phyloP scores from a whole-genome alignment of 495 filamentous ascomycete genomes.

The Tuber aestivum region DNA sequence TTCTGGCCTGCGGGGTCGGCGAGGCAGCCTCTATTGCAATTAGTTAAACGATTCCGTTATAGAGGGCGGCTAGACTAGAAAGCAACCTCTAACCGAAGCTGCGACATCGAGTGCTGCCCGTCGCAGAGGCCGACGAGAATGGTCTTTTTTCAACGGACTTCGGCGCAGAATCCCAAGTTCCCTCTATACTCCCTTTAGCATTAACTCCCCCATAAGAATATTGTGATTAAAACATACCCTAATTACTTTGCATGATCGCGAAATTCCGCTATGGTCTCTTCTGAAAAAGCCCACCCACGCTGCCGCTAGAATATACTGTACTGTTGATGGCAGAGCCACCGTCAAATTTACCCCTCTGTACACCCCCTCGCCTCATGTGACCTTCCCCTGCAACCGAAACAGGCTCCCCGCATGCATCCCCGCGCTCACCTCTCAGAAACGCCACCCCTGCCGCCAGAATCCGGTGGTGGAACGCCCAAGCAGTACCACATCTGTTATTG shows the following conservation, averaged over 20 bases:
- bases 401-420: slow-evolving; percentile 55
- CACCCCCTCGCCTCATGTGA: slow-evolving; percentile 11
- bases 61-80: not conserved
- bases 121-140: slow-evolving; percentile 61
- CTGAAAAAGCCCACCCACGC: slow-evolving; percentile 26
- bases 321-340: slow-evolving; percentile 5
- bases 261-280: slow-evolving; percentile 30
- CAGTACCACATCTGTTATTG: no score
- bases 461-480: no score
- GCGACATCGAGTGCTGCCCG: slow-evolving; percentile 67
- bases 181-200: slow-evolving; percentile 14
- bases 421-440: slow-evolving; percentile 50
- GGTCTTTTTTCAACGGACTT: slow-evolving; percentile 76
- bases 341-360: slow-evolving; percentile 4
- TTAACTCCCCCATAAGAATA: not conserved
- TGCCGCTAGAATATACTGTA: slow-evolving; percentile 3
- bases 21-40: slow-evolving; percentile 47
- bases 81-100: slow-evolving; percentile 65
- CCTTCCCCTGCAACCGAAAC: slow-evolving; percentile 56
- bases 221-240: not conserved
- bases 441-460: no score
- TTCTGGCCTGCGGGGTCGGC: slow-evolving; percentile 67
- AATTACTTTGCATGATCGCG: slow-evolving; percentile 24
- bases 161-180: slow-evolving; percentile 30
- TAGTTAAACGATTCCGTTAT: not conserved